Base-by-base conservation (phyloP, 1,284 basidiomycete species). In the Amylostereum areolatum region DNA sequence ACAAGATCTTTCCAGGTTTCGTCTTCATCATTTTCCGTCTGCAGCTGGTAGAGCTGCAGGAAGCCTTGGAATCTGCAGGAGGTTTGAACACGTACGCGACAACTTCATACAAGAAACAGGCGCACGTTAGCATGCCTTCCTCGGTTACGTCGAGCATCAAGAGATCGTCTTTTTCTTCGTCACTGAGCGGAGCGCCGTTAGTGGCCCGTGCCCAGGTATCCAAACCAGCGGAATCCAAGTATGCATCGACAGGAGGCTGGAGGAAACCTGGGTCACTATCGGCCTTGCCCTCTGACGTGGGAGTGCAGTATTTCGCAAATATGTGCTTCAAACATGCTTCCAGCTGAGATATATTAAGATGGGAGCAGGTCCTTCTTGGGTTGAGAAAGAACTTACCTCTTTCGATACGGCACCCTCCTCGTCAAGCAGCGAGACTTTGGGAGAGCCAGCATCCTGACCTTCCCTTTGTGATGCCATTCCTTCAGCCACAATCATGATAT, bases 1-100 rank as follows among this genome's bases (percentile, higher is more conserved):
- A 87, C 85, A 55, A 89, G 67, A 69, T 89, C 87, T 62, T 75
- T 72, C 86, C 85, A 89, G 7, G 87, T 89, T 66, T 90, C 87
- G 62, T 84, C 84, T 59, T 87, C 84, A 54, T 89, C 87, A 55
- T 81, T 87, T 59, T 87, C 83, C 2, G 86, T 89, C 63, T 90
- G 87, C 29, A 89, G 64, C 58, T 87, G 84, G 60, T 89, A 89
- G 44, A 89, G 78, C 60, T 89, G 85, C 59, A 89, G 59, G 60
- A 90, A 89, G 3, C 87, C 87, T 60, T 83, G 81, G 60, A 87
- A 81, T 25, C 85, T 88, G 51, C 24, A 37, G 5, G 34, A 39
- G 5, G 10, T 29, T 25, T 46, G 8, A 47, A 29, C 28, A 24
- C 10, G 5, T 29, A n/a, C 10, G 29, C 18, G 35, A 32, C 4